These are phyloP conservation scores for Aurinia saxatilis DNA, from an alignment of 345 rosid species.

Conservation along the genomic window DNA sequence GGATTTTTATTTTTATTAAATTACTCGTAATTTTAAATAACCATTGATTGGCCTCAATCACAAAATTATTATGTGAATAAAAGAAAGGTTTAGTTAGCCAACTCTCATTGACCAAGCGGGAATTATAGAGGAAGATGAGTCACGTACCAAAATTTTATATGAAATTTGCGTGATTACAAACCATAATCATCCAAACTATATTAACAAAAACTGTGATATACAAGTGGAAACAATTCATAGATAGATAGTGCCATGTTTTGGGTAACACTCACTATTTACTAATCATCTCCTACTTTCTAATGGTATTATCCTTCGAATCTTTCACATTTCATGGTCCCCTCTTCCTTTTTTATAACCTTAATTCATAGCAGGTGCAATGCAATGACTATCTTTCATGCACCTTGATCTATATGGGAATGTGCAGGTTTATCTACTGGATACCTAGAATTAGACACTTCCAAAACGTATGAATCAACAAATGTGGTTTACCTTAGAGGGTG, in stretches of 20 bases:
- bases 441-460: too few relatives aligned
- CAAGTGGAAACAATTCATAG: conserved; percentile 14
- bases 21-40: neutral
- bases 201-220: conserved; percentile 9
- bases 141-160: conserved; percentile 11
- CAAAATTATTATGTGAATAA: neutral
- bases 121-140: conserved; percentile 23
- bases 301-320: conserved; percentile 24
- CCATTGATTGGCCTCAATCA: neutral
- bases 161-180: conserved; percentile 7
- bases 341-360: neutral
- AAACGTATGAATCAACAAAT: too few relatives aligned
- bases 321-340: conserved; percentile 21
- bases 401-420: conserved; percentile 6
- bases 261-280: conserved; percentile 25
- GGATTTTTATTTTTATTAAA: neutral
- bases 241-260: conserved; percentile 27
- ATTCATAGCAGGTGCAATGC: neutral
- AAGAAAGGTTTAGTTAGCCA: conserved; percentile 28
- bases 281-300: conserved; percentile 25
- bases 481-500: too few relatives aligned
- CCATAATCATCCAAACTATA: conserved; percentile 10
- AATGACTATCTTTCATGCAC: neutral
- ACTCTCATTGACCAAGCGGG: conserved; percentile 28
- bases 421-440: too few relatives aligned